Percentiles rank a stretch among this genome's conserved stretches.
Evolutionary conservation across 1,284 basidiomycete species (phyloP).

Genomic region (Puccinia sorghi): DNA sequence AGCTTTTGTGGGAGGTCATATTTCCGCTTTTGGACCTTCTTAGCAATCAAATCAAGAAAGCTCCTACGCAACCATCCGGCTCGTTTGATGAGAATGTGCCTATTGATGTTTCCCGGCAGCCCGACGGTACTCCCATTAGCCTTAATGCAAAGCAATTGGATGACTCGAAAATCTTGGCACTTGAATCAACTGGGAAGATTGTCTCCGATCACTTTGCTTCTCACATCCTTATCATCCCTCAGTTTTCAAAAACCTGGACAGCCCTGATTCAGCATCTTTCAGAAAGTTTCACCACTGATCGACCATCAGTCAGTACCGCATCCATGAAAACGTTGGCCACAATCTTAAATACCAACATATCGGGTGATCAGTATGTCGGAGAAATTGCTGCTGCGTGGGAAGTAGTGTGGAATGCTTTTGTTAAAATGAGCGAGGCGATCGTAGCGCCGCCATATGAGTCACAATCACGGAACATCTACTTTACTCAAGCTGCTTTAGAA

Average conservation of each 20-base stretch:
- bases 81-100: constrained; percentile 50
- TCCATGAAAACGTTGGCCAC: constrained; percentile 78
- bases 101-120: constrained; percentile 35
- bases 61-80: constrained; percentile 14
- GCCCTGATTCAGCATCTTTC: constrained; percentile 71
- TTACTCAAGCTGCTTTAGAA: constrained; percentile 84
- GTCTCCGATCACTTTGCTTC: constrained; percentile 74
- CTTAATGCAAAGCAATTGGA: constrained; percentile 66
- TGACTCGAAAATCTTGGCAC: constrained; percentile 80
- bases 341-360: constrained; percentile 62
- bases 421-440: constrained; percentile 51
- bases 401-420: constrained; percentile 33
- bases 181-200: constrained; percentile 80
- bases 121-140: constrained; percentile 51
- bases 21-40: constrained; percentile 82
- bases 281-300: constrained; percentile 70
- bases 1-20: constrained; percentile 81
- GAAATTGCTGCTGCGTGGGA: constrained; percentile 31
- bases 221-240: constrained; percentile 71
- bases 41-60: constrained; percentile 57
- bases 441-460: constrained; percentile 57
- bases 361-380: constrained; percentile 55
- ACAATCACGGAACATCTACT: constrained; percentile 55
- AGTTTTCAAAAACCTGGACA: constrained; percentile 71
- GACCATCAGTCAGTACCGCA: constrained; percentile 71